Evolutionary conservation across 2,329 filamentous ascomycete species (phyloP).

Genomic region (Verticillium klebahnii): DNA sequence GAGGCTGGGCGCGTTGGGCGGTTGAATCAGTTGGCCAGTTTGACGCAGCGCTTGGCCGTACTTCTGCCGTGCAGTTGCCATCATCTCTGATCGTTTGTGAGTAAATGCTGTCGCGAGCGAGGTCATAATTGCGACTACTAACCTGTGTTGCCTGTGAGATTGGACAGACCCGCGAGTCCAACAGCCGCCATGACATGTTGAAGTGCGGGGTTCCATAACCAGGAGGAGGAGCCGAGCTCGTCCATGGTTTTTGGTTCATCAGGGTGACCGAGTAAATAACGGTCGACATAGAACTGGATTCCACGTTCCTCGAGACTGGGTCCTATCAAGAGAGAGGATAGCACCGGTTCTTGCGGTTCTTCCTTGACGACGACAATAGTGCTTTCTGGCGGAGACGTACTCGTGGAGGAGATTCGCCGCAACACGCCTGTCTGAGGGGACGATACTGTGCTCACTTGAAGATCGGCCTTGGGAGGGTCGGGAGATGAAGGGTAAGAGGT

Average conservation of each 20-base stretch:
- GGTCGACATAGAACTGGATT: constrained; percentile 45
- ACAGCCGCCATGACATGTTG: constrained; percentile 51
- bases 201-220: constrained; percentile 33
- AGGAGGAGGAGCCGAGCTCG: constrained; percentile 29
- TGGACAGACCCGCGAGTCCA: constrained; percentile 53
- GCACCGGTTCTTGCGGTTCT: constrained; percentile 6
- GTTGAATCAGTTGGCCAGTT: constrained; percentile 35
- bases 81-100: constrained; percentile 25
- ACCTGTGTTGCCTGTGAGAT: constrained; percentile 39
- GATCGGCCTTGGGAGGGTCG: neutral
- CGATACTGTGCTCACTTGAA: neutral
- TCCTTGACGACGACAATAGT: constrained; percentile 1
- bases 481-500: neutral
- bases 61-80: constrained; percentile 41
- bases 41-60: constrained; percentile 50
- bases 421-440: neutral
- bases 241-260: constrained; percentile 38
- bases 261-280: constrained; percentile 46
- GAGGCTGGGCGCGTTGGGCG: constrained; percentile 26
- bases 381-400: neutral
- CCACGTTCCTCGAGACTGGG: constrained; percentile 41
- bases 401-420: neutral
- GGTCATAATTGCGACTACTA: neutral
- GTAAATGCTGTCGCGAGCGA: neutral
- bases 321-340: constrained; percentile 28